Percentiles rank a stretch among this genome's conserved stretches.
phyloP scores from a whole-genome alignment of 164 flowering plant species.

The Vitis labrusca region DNA sequence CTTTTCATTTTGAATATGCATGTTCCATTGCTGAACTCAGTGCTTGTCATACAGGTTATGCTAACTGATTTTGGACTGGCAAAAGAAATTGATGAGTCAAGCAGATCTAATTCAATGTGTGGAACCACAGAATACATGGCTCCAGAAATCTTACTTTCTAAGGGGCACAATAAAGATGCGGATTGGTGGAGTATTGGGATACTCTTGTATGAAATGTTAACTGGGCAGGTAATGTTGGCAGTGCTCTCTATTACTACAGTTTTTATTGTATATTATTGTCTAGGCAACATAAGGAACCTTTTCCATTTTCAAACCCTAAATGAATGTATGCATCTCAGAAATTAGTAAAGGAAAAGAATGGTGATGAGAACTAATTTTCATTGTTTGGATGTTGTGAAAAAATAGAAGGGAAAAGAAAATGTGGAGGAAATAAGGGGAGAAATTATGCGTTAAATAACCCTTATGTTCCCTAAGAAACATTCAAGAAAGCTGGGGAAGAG shows the following conservation, averaged over 20 bases:
- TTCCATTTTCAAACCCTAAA: too few species aligned
- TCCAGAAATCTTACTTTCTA: slow-evolving; percentile 71
- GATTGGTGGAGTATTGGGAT: slow-evolving; percentile 96
- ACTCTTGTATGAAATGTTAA: slow-evolving; percentile 79
- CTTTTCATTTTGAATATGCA: background rate
- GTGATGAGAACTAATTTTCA: too few species aligned
- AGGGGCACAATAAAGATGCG: slow-evolving; percentile 86
- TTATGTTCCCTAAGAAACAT: too few species aligned
- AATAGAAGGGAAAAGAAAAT: too few species aligned
- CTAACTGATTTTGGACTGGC: slow-evolving; percentile 92
- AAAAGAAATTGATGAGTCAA: slow-evolving; percentile 74
- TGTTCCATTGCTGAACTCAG: background rate
- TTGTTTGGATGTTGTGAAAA: too few species aligned
- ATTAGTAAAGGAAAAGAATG: too few species aligned
- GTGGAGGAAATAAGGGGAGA: too few species aligned
- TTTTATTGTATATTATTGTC: too few species aligned
- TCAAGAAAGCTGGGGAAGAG: too few species aligned
- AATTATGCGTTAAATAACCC: too few species aligned
- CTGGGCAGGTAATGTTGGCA: slow-evolving; percentile 53
- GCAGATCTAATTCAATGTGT: slow-evolving; percentile 85
- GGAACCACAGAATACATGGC: slow-evolving; percentile 98
- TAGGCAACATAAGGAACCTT: too few species aligned
- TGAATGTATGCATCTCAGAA: too few species aligned
- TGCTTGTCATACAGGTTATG: slow-evolving; percentile 50
- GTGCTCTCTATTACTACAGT: background rate